These are phyloP conservation scores for Achlya hypogyna DNA, from an alignment of 352 stramenopile species.

Conservation along the genomic window DNA sequence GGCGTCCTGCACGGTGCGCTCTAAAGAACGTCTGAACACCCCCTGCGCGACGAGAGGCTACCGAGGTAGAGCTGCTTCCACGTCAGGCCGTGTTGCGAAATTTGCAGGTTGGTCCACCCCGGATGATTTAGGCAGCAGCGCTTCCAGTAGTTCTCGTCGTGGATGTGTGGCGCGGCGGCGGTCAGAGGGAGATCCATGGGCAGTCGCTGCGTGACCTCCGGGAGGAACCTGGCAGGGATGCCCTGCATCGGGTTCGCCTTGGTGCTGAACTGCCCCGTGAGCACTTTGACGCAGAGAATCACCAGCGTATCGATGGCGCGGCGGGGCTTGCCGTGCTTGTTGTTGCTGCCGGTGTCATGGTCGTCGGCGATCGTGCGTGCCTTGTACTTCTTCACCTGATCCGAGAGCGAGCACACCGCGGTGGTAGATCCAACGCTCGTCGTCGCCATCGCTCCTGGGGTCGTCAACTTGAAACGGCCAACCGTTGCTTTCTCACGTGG, in stretches of 20 bases:
- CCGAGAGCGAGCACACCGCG: slow-evolving; percentile 54
- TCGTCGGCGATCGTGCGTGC: slow-evolving; percentile 38
- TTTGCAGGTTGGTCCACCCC: slow-evolving; percentile 87
- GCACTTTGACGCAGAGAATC: slow-evolving; percentile 66
- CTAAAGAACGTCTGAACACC: slow-evolving; percentile 7
- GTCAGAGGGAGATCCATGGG: slow-evolving; percentile 75
- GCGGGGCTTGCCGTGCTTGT: slow-evolving; percentile 11
- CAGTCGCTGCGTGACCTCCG: slow-evolving; percentile 70
- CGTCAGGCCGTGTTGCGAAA: slow-evolving; percentile 83
- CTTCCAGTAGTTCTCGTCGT: slow-evolving; percentile 93
- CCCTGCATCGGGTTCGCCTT: slow-evolving; percentile 51
- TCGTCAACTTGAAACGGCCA: not conserved
- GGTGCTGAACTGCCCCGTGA: slow-evolving; percentile 62
- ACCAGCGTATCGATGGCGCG: slow-evolving; percentile 34
- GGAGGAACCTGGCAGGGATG: slow-evolving; percentile 72
- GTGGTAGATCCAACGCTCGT: slow-evolving; percentile 58
- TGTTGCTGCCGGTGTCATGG: slow-evolving; percentile 23
- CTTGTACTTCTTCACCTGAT: slow-evolving; percentile 80
- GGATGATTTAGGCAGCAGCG: slow-evolving; percentile 68
- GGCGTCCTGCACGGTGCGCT: slow-evolving; percentile 49
- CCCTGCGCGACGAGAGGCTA: slow-evolving; percentile 28
- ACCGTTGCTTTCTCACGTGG: not conserved
- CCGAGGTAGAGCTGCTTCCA: slow-evolving; percentile 93
- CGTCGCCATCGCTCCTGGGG: slow-evolving; percentile 28
- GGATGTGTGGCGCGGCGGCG: slow-evolving; percentile 73